phyloP scores from a whole-genome alignment of 192 early-diverging fungal genomes.

The Coemansia sp. region DNA sequence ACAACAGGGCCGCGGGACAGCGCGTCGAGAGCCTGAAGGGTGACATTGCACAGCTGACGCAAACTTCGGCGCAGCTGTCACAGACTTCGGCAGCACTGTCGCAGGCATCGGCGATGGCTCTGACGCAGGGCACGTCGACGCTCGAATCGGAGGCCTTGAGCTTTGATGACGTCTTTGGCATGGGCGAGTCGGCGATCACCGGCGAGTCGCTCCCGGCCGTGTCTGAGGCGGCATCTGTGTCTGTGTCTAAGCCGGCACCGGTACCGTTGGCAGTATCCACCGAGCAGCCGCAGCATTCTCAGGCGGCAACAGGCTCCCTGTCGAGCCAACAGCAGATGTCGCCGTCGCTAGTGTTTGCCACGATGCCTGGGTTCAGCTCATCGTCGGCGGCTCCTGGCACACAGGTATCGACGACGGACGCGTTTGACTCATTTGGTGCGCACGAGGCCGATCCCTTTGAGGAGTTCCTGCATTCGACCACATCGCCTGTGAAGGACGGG shows the following conservation, averaged over 20 bases:
- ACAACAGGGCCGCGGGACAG: slow-evolving; percentile 9
- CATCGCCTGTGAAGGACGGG: too few relatives aligned
- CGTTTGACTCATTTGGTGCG: slow-evolving; percentile 47
- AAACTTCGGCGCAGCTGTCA: slow-evolving; percentile 5
- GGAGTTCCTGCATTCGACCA: slow-evolving; percentile 34
- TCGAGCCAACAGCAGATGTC: slow-evolving; percentile 9
- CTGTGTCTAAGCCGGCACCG: too few relatives aligned
- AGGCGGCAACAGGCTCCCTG: not conserved
- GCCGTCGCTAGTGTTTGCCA: slow-evolving; percentile 10
- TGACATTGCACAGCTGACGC: slow-evolving; percentile 20
- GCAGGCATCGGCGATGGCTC: not conserved
- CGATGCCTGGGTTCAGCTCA: slow-evolving; percentile 17
- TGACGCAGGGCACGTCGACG: slow-evolving; percentile 1
- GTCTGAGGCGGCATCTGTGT: too few relatives aligned
- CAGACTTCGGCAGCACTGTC: not conserved
- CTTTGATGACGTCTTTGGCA: slow-evolving; percentile 54
- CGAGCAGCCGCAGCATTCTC: slow-evolving; percentile 3
- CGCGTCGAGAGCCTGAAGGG: slow-evolving; percentile 4
- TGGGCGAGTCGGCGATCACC: too few relatives aligned
- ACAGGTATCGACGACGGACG: slow-evolving; percentile 8
- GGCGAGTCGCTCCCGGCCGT: too few relatives aligned
- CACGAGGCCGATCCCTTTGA: slow-evolving; percentile 45
- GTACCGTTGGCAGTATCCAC: too few relatives aligned
- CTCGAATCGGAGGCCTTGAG: slow-evolving; percentile 20
- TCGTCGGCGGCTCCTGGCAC: not conserved